Conservation (phyloP, 1,284 basidiomycete species). For the Inonotus hispidus region DNA sequence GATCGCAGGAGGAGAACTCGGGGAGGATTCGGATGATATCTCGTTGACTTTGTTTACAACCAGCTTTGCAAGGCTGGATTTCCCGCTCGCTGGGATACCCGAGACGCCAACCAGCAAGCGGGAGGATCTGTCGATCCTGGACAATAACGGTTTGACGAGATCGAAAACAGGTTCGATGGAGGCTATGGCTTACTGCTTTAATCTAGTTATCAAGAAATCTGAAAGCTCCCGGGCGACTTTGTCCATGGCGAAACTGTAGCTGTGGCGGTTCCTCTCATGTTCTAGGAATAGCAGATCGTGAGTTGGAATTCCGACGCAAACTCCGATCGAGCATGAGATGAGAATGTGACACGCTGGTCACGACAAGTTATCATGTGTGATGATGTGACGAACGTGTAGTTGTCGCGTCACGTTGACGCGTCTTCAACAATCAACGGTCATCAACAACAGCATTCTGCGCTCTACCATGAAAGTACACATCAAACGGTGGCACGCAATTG, state of each 20-base stretch:
- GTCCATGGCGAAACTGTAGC: neutral
- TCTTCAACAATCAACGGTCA: too few relatives aligned
- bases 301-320: too few relatives aligned
- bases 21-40: conserved; percentile 1
- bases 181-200: conserved; percentile 5
- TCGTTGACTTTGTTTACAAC: conserved; percentile 48
- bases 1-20: conserved; percentile 34
- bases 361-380: too few relatives aligned
- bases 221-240: conserved; percentile 2
- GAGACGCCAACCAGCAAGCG: conserved; percentile 73
- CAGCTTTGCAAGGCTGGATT: conserved; percentile 62
- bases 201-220: conserved; percentile 5
- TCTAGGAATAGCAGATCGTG: too few relatives aligned
- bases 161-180: neutral
- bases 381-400: too few relatives aligned
- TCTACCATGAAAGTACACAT: conserved; percentile 68
- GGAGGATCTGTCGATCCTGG: conserved; percentile 19
- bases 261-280: neutral
- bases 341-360: too few relatives aligned
- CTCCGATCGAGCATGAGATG: too few relatives aligned
- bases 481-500: conserved; percentile 81
- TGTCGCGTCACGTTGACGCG: too few relatives aligned
- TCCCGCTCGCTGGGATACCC: conserved; percentile 82
- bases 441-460: too few relatives aligned
- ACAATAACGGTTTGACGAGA: neutral